Percentiles rank a stretch among this genome's conserved stretches.
Conservation (phyloP, 257 asterid species). For the Solanum stenotomum region DNA sequence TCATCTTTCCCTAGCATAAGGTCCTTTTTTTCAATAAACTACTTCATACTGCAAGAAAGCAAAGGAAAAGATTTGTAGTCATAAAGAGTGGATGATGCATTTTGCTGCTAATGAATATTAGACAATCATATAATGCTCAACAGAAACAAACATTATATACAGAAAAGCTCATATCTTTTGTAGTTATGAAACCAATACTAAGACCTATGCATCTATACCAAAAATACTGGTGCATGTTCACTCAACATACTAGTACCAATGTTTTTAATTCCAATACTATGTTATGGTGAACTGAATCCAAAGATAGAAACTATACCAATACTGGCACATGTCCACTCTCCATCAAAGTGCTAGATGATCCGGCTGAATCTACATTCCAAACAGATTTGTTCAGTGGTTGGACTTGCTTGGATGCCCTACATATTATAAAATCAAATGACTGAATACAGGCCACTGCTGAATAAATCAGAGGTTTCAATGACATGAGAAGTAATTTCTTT, state of each 20-base stretch:
- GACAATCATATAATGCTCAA: not conserved
- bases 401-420: conserved; percentile 67
- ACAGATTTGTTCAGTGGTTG: conserved; percentile 63
- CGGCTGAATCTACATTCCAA: conserved; percentile 70
- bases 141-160: not conserved
- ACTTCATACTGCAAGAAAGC: not conserved
- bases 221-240: not conserved
- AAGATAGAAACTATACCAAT: conserved; percentile 31
- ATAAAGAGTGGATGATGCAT: not conserved
- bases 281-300: not conserved
- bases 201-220: not conserved
- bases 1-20: not conserved
- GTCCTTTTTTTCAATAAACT: not conserved
- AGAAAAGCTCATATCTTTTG: not conserved
- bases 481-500: not conserved
- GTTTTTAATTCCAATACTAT: not conserved
- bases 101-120: not conserved
- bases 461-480: not conserved
- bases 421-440: conserved; percentile 9
- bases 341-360: conserved; percentile 70
- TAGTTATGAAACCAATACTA: not conserved
- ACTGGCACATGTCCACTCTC: conserved; percentile 74
- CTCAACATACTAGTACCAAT: not conserved
- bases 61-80: not conserved
- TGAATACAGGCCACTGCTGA: not conserved